Conservation (phyloP, 1,139 yeast genomes). For the Sugiyamaella grinbergsii region DNA sequence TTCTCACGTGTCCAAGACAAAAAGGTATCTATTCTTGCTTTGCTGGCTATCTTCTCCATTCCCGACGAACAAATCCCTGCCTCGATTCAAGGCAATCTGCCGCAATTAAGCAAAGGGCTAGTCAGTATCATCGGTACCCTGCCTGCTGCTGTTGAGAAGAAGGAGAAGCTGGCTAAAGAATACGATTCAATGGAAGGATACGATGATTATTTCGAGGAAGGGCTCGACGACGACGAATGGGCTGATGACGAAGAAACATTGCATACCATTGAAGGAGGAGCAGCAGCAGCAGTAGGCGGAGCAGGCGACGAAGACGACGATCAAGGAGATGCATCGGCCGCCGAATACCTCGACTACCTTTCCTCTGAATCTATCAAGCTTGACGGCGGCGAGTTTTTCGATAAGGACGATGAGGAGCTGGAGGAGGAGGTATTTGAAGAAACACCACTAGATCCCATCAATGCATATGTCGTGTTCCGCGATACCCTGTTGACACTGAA, state of each 20-base stretch:
- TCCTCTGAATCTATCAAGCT: slow-evolving; percentile 26
- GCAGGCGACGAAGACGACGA: slow-evolving; percentile 22
- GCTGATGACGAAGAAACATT: slow-evolving; percentile 47
- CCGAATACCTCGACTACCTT: slow-evolving; percentile 40
- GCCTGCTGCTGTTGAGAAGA: slow-evolving; percentile 67
- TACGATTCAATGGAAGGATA: slow-evolving; percentile 43
- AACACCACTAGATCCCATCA: slow-evolving; percentile 72
- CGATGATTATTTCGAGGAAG: slow-evolving; percentile 42
- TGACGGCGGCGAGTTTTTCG: slow-evolving; percentile 25
- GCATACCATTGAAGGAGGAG: slow-evolving; percentile 48
- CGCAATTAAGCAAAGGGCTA: slow-evolving; percentile 52
- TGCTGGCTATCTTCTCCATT: slow-evolving; percentile 52
- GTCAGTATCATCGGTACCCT: slow-evolving; percentile 56
- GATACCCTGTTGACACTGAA: slow-evolving; percentile 46
- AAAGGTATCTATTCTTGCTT: slow-evolving; percentile 70
- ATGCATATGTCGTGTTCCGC: slow-evolving; percentile 59
- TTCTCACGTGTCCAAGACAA: slow-evolving; percentile 80
- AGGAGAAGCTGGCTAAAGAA: slow-evolving; percentile 65
- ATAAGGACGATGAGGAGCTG: slow-evolving; percentile 50
- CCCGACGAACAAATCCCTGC: slow-evolving; percentile 46
- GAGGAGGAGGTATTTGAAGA: slow-evolving; percentile 81
- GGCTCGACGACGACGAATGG: slow-evolving; percentile 46
- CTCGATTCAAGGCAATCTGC: slow-evolving; percentile 37
- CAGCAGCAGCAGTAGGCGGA: too few relatives aligned
- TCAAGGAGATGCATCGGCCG: slow-evolving; percentile 43